phyloP scores from a whole-genome alignment of 495 filamentous ascomycete genomes.

The Ramalina intermedia region DNA sequence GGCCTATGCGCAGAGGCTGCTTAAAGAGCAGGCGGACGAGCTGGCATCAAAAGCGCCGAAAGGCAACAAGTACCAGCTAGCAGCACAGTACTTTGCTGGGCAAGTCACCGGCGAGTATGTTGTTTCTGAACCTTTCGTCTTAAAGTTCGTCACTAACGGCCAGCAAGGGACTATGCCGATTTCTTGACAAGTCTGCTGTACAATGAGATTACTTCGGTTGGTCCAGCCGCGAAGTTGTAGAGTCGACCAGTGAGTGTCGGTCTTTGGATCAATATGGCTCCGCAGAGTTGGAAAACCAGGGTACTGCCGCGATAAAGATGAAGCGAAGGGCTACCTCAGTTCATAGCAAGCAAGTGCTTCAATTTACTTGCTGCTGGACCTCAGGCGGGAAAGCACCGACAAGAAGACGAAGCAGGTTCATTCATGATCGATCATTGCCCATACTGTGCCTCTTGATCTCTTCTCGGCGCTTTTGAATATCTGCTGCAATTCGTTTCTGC shows the following conservation, averaged over 20 bases:
- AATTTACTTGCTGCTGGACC: no score
- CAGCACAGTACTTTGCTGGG: conserved; percentile 77
- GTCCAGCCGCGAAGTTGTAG: conserved; percentile 70
- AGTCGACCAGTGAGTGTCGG: not conserved
- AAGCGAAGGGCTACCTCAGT: no score
- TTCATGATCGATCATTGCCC: not conserved
- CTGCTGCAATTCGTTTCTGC: conserved; percentile 35
- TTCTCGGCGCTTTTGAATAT: conserved; percentile 47
- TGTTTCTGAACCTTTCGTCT: not conserved
- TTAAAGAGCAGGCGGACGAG: conserved; percentile 72
- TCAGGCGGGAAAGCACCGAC: no score
- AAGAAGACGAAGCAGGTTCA: no score
- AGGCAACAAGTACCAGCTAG: conserved; percentile 85
- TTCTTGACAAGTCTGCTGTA: conserved; percentile 92
- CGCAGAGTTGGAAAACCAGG: not conserved
- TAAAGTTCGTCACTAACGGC: not conserved
- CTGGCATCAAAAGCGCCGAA: conserved; percentile 61
- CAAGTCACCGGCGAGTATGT: conserved; percentile 77
- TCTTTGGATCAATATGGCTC: not conserved
- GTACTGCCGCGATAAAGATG: not conserved
- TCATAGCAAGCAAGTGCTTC: not conserved
- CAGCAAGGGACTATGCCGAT: conserved; percentile 63
- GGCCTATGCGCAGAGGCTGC: conserved; percentile 69
- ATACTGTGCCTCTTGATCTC: conserved; percentile 35
- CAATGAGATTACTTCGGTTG: conserved; percentile 85